Evolutionary conservation across 2,329 filamentous ascomycete genomes (phyloP), one percentile per base, ranked within the genome.

Genomic region (Teratosphaeria zuluensis): DNA sequence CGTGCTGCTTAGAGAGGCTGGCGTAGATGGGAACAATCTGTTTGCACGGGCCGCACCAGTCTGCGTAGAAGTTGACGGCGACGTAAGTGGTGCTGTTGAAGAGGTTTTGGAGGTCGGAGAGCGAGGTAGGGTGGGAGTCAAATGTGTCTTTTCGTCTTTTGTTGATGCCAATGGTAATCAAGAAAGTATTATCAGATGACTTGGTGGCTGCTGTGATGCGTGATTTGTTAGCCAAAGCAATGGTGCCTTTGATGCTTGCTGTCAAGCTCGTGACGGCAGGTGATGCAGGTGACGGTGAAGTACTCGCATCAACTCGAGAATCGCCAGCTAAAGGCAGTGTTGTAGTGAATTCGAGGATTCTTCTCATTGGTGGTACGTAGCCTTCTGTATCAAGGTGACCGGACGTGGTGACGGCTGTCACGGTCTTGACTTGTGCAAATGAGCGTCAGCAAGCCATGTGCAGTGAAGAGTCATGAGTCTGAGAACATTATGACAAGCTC

Each of bases 1-100:
- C 62, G 66, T 80, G 77, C 38, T 75, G 72, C 58, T 78, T 74
- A 58, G 77, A 78, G 48, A 80, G 72, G 62, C 75, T 68, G 53
- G 74, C 74, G 64, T 80, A 74, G 58, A 75, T 68, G 32, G 78
- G 78, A 4, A 76, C 75, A 51, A 81, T 77, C 24, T 74, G 71
- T 63, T 78, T 78, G 73, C 79, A 81, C 46, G 79, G 79, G 2
- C 78, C 78, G 67, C 79, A 80, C 78, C 79, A 81, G 51, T 59
- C 60, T 4, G 60, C 60, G 42, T 55, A 59, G 53, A 61, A 61
- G 55, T 61, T 58, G 33, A 61, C 33, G 42, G 54, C 55, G 19
- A 59, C 58, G 51, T 59, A 61, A 16, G 57, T 61, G 11, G 24
- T 61, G 57, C 7, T 30, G 32, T 54, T 56, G 53, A 58, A 56